These are phyloP conservation scores for Xylariaceae sp. DNA, from an alignment of 2,329 filamentous ascomycete species.

Conservation along the genomic window DNA sequence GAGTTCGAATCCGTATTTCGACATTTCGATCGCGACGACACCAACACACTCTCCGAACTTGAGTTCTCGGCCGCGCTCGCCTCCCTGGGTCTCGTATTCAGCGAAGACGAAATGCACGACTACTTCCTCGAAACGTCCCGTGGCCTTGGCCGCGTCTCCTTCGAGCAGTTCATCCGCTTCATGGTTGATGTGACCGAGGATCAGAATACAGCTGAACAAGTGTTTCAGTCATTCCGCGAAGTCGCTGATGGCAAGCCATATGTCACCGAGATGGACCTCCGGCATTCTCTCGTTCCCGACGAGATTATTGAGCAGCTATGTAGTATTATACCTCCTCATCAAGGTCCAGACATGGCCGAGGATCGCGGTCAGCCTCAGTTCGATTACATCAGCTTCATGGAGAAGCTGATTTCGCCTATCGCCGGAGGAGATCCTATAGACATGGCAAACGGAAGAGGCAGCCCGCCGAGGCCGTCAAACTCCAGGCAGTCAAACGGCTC, in stretches of 20 bases:
- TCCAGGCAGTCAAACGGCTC: constrained; percentile 27
- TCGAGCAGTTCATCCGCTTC: constrained; percentile 98
- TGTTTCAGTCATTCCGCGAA: constrained; percentile 95
- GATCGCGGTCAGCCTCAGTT: constrained; percentile 83
- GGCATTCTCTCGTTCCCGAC: constrained; percentile 91
- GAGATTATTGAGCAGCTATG: constrained; percentile 93
- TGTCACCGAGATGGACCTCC: constrained; percentile 93
- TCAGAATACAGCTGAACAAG: constrained; percentile 96
- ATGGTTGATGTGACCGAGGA: constrained; percentile 99
- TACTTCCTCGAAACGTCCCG: constrained; percentile 85
- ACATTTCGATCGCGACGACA: constrained; percentile 91
- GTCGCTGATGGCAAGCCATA: constrained; percentile 98
- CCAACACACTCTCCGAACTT: constrained; percentile 83
- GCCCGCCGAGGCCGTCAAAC: constrained; percentile 29
- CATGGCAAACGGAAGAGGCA: constrained; percentile 29
- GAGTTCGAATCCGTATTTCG: constrained; percentile 98
- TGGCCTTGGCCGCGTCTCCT: constrained; percentile 75
- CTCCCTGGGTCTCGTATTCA: constrained; percentile 92
- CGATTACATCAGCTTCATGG: constrained; percentile 97
- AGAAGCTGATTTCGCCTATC: constrained; percentile 59
- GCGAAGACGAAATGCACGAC: constrained; percentile 96
- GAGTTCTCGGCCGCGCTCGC: constrained; percentile 95
- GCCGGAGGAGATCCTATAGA: constrained; percentile 27
- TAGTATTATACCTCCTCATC: constrained; percentile 77
- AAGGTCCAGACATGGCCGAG: constrained; percentile 77